Percentiles rank a stretch among this genome's conserved stretches.
phyloP scores from a whole-genome alignment of 768 basidiomycete species.

The Astraeus odoratus region DNA sequence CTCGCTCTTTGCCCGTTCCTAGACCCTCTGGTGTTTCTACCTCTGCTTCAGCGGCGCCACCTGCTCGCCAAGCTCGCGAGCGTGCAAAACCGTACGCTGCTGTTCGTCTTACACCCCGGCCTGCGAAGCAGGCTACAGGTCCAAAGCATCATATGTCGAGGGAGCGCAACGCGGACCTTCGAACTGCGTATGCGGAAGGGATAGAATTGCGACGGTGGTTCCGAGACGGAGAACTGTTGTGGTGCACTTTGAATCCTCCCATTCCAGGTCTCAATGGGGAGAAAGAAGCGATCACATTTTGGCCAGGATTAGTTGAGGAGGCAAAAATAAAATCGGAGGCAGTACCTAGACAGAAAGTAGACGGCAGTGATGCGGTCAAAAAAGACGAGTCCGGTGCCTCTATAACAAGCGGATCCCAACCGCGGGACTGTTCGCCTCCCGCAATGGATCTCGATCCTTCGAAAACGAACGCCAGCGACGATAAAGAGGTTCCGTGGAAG shows the following conservation, averaged over 20 bases:
- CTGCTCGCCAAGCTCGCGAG: constrained; percentile 15
- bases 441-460: constrained; percentile 9
- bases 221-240: constrained; percentile 64
- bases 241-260: constrained; percentile 52
- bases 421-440: constrained; percentile 1
- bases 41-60: constrained; percentile 4
- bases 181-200: constrained; percentile 44
- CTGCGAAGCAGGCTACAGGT: constrained; percentile 26
- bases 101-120: constrained; percentile 32
- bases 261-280: constrained; percentile 36
- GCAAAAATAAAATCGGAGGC: constrained; percentile 42
- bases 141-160: constrained; percentile 47
- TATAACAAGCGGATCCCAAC: constrained; percentile 7
- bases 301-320: constrained; percentile 69
- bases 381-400: neutral
- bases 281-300: constrained; percentile 50
- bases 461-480: constrained; percentile 6
- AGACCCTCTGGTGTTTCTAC: constrained; percentile 16
- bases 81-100: constrained; percentile 34
- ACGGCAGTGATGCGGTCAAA: neutral
- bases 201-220: constrained; percentile 51
- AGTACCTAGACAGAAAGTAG: constrained; percentile 20
- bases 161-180: constrained; percentile 60
- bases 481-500: constrained; percentile 41
- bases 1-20: constrained; percentile 9